Conservation (phyloP, 148 eudicot genomes). For the Rhododendron mucronatum region DNA sequence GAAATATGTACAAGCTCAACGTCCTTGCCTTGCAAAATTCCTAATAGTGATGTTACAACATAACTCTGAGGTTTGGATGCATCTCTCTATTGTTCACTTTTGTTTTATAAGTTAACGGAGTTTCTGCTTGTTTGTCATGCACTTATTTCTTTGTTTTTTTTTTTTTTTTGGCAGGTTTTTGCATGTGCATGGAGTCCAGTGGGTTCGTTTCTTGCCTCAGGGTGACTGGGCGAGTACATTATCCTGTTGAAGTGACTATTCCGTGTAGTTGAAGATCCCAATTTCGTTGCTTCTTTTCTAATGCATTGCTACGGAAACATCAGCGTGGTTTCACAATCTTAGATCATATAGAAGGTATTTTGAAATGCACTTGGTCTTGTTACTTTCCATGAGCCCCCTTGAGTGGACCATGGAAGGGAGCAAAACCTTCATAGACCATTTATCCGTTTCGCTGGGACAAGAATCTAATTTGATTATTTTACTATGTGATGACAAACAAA, state of each 20-base stretch:
- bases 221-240: conserved; percentile 32
- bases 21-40: conserved; percentile 38
- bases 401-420: neutral
- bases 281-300: neutral
- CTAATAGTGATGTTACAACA: conserved; percentile 45
- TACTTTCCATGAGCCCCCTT: neutral
- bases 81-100: neutral
- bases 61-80: conserved; percentile 50
- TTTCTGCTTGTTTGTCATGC: neutral
- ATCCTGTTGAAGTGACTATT: neutral
- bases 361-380: neutral
- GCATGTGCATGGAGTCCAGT: conserved; percentile 75
- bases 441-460: neutral
- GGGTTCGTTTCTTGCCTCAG: conserved; percentile 62
- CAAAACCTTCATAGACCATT: neutral
- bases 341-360: neutral
- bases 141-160: conserved; percentile 1
- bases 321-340: neutral
- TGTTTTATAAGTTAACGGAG: neutral
- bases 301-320: neutral
- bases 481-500: neutral
- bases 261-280: neutral
- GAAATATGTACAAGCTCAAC: conserved; percentile 32
- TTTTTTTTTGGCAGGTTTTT: conserved; percentile 52
- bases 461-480: neutral